Evolutionary conservation across 768 basidiomycete genomes (phyloP).

Genomic region (Phlegmacium glaucopus): DNA sequence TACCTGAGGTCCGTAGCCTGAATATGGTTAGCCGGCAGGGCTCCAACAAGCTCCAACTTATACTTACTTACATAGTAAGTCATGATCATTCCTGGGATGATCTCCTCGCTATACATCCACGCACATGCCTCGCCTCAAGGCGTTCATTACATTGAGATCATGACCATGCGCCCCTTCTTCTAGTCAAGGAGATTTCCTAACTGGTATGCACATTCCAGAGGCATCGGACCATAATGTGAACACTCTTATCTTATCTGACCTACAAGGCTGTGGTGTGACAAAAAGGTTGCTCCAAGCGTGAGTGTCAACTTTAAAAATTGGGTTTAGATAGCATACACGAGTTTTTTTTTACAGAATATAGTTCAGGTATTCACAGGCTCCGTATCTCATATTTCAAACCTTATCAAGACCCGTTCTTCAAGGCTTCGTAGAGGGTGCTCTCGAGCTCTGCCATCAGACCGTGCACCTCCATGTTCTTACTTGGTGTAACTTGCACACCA

Average conservation of each 20-base stretch:
- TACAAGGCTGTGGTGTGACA: too few species aligned
- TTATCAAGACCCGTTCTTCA: slow-evolving; percentile 7
- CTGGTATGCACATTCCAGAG: too few species aligned
- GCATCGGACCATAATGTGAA: too few species aligned
- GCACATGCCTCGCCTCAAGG: slow-evolving; percentile 15
- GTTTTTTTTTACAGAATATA: too few species aligned
- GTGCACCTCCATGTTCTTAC: slow-evolving; percentile 5
- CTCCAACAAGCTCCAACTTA: slow-evolving; percentile 8
- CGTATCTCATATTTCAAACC: too few species aligned
- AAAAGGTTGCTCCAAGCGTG: too few species aligned
- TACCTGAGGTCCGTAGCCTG: slow-evolving; percentile 1
- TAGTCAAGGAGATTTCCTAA: neutral
- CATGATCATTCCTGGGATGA: slow-evolving; percentile 10
- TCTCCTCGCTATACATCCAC: slow-evolving; percentile 9
- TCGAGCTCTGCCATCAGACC: slow-evolving; percentile 13
- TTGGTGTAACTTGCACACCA: slow-evolving; percentile 17
- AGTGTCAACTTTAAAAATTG: too few species aligned
- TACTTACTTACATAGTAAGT: neutral
- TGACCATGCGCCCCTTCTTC: neutral
- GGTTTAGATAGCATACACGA: too few species aligned
- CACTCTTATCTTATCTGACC: too few species aligned
- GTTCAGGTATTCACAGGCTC: too few species aligned
- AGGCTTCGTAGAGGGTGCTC: slow-evolving; percentile 16
- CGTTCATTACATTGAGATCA: neutral
- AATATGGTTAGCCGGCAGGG: slow-evolving; percentile 1